These are phyloP conservation scores for Penicillium sp. DNA, from an alignment of 2,329 filamentous ascomycete genomes.

Conservation along the genomic window DNA sequence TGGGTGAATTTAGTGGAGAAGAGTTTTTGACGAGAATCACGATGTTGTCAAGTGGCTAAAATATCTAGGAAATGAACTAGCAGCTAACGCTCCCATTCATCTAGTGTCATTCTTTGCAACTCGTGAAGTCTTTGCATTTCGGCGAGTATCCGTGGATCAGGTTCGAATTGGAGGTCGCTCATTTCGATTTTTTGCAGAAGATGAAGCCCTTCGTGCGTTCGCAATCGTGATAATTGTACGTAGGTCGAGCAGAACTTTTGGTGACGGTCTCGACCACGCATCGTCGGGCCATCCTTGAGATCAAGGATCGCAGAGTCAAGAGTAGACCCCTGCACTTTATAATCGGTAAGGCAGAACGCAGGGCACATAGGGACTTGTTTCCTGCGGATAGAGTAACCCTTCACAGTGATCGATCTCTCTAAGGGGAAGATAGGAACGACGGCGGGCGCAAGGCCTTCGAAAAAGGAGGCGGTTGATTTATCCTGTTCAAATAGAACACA, in stretches of 20 bases:
- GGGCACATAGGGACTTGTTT: slow-evolving; percentile 19
- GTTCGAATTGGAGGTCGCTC: not conserved
- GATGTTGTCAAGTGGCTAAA: too few species aligned
- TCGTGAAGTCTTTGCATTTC: slow-evolving; percentile 4
- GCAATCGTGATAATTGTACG: slow-evolving; percentile 17
- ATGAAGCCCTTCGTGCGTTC: slow-evolving; percentile 11
- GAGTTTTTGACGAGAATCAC: too few species aligned
- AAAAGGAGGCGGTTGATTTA: not conserved
- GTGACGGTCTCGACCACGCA: slow-evolving; percentile 14
- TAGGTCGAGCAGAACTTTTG: slow-evolving; percentile 10
- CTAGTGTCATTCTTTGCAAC: not conserved
- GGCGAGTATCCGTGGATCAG: not conserved
- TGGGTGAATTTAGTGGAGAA: too few species aligned
- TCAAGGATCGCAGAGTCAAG: slow-evolving; percentile 14
- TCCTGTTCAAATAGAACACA: slow-evolving; percentile 18
- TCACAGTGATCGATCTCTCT: slow-evolving; percentile 14
- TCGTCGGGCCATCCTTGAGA: slow-evolving; percentile 13
- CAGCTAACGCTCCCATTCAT: not conserved
- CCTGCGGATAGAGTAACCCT: slow-evolving; percentile 13
- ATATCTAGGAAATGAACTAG: too few species aligned
- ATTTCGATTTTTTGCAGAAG: slow-evolving; percentile 11
- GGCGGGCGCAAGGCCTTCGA: slow-evolving; percentile 2
- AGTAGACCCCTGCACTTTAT: slow-evolving; percentile 16
- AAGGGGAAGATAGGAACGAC: slow-evolving; percentile 14
- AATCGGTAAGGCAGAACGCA: slow-evolving; percentile 18